These are phyloP conservation scores for Dendrobium officinale DNA, from an alignment of 106 monocot genomes.

Conservation along the genomic window DNA sequence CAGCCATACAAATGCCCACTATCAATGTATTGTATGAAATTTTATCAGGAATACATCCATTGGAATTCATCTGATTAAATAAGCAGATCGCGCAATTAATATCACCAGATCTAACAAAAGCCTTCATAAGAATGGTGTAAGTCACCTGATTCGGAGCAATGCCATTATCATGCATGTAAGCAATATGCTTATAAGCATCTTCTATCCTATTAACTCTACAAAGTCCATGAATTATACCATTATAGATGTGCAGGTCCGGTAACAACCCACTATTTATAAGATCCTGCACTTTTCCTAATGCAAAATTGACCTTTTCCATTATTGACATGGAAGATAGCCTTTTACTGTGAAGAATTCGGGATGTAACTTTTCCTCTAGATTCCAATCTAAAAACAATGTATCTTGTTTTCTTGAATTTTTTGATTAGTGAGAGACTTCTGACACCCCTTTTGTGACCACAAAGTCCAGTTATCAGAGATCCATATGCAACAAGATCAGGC, in stretches of 20 bases:
- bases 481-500: conserved; percentile 38
- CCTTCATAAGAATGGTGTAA: conserved; percentile 31
- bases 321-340: conserved; percentile 7
- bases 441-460: conserved; percentile 17
- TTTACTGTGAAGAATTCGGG: background rate
- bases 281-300: conserved; percentile 17
- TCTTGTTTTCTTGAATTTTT: conserved; percentile 24
- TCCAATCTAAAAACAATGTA: conserved; percentile 23
- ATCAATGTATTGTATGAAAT: conserved; percentile 25
- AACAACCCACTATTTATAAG: conserved; percentile 21
- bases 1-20: conserved; percentile 15
- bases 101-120: conserved; percentile 19
- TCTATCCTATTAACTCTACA: conserved; percentile 29
- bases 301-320: conserved; percentile 19
- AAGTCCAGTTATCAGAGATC: conserved; percentile 30
- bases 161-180: conserved; percentile 21
- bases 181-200: conserved; percentile 29
- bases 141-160: conserved; percentile 33
- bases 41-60: conserved; percentile 20
- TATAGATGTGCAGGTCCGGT: conserved; percentile 40
- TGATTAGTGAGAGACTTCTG: conserved; percentile 5
- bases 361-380: conserved; percentile 5
- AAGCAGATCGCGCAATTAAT: conserved; percentile 16
- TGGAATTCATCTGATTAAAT: conserved; percentile 33
- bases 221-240: conserved; percentile 38